These are phyloP conservation scores for Pouteria glomerata DNA, from an alignment of 148 eudicot genomes.

Conservation along the genomic window DNA sequence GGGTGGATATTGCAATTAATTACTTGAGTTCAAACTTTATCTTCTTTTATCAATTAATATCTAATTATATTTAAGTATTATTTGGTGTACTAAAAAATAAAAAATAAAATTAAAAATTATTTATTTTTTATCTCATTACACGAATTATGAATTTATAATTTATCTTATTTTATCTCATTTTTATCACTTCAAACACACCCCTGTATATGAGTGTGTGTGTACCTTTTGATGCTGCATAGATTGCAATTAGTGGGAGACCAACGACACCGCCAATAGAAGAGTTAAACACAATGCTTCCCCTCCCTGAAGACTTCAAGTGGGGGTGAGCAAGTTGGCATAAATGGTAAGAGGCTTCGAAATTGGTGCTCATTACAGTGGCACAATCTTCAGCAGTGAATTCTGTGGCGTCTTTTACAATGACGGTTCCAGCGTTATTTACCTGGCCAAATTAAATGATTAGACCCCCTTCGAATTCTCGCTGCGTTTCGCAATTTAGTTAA, in stretches of 20 bases:
- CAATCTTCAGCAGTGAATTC: slow-evolving; percentile 24
- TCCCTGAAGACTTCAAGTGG: slow-evolving; percentile 27
- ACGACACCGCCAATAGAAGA: slow-evolving; percentile 30
- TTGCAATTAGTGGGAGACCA: slow-evolving; percentile 18
- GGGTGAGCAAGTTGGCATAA: slow-evolving; percentile 36
- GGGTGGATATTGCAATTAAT: too few relatives aligned
- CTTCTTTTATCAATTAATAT: too few relatives aligned
- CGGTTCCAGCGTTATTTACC: slow-evolving; percentile 42
- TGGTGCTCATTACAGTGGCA: slow-evolving; percentile 25
- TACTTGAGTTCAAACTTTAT: too few relatives aligned
- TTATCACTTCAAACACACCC: too few relatives aligned
- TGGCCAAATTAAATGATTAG: neutral
- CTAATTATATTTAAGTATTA: too few relatives aligned
- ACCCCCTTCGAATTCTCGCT: too few relatives aligned
- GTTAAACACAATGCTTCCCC: slow-evolving; percentile 34
- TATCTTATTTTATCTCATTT: too few relatives aligned
- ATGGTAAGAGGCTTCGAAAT: slow-evolving; percentile 37
- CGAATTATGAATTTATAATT: too few relatives aligned
- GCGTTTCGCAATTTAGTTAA: neutral
- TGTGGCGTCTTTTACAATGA: slow-evolving; percentile 18
- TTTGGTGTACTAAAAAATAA: too few relatives aligned
- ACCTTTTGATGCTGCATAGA: slow-evolving; percentile 43
- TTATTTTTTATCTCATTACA: too few relatives aligned
- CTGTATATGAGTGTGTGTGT: too few relatives aligned
- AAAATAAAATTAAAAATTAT: too few relatives aligned